Percentiles rank a stretch among this genome's conserved stretches.
phyloP scores from a whole-genome alignment of 345 rosid species.

The Salix dunnii region DNA sequence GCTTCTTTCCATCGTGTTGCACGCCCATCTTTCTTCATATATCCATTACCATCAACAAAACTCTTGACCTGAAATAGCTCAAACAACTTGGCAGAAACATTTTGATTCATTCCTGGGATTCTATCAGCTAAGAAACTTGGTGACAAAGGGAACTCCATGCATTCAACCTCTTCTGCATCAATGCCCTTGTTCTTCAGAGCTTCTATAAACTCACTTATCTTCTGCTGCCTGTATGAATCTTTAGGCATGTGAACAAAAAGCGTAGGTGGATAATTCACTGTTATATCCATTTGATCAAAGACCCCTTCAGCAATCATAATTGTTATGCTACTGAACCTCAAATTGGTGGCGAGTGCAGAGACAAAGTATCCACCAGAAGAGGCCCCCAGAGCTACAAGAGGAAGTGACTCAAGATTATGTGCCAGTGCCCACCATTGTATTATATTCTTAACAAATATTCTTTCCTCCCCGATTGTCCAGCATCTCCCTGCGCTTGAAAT shows the following conservation, averaged over 20 bases:
- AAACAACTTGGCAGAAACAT: conserved; percentile 51
- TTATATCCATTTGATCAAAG: conserved; percentile 54
- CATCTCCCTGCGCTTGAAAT: conserved; percentile 66
- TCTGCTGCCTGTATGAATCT: conserved; percentile 57
- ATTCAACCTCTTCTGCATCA: conserved; percentile 75
- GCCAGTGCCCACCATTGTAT: conserved; percentile 57
- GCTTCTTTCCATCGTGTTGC: conserved; percentile 61
- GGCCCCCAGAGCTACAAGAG: conserved; percentile 86
- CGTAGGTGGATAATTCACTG: conserved; percentile 64
- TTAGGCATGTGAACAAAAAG: conserved; percentile 95
- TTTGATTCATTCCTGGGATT: conserved; percentile 51
- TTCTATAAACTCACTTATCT: conserved; percentile 52
- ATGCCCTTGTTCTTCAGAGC: conserved; percentile 55
- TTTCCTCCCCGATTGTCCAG: conserved; percentile 72
- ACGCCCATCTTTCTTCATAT: conserved; percentile 76
- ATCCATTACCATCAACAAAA: conserved; percentile 64
- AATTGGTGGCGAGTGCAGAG: conserved; percentile 56
- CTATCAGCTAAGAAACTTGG: conserved; percentile 53
- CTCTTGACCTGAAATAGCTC: conserved; percentile 51
- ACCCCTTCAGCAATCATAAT: conserved; percentile 89
- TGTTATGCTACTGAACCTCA: conserved; percentile 64
- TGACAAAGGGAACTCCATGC: conserved; percentile 60
- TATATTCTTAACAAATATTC: conserved; percentile 40
- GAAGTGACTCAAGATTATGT: conserved; percentile 59
- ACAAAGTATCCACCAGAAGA: conserved; percentile 92